Base-by-base conservation (phyloP, 768 basidiomycete species). In the Tulasnella sp. region DNA sequence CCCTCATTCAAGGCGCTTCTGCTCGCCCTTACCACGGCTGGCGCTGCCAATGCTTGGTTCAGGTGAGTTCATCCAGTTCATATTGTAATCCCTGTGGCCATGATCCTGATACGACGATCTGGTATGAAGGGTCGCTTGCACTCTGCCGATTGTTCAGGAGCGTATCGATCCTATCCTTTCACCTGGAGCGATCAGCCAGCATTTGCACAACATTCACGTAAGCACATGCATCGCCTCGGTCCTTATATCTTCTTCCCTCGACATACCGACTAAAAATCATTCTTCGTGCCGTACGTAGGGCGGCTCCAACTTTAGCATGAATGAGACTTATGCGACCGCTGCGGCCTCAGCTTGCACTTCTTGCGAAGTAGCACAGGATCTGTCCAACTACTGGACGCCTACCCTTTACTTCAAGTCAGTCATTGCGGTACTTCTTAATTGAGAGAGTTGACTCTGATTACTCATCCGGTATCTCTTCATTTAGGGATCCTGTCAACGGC, bases 381-480 rank as follows among this genome's bases (percentile, higher is more conserved):
- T 61, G 9, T 61, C 60, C n/a, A 46, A 34, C 34, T 61, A 61
- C 46, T 61, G 60, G 60, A 43, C 49, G 17, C 59, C 59, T 12
- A 60, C 44, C n/a, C 34, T 60, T 9, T 60, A 60, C 51, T 60
- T 60, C 59, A 51, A 60, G 46, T 48, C n/a, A 5, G 46, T 48
- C 19, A 7, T 43, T 19, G 12, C 42, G 19, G 19, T 43, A 12
- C 12, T 43, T 43, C 19, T 19, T 43, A 43, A 38, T 38, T 38
- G 5, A 15, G 7, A 38, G 34, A 38, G 7, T 38, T 38, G 5
- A 15, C 5, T 15, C 34, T 15, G 15, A 5, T 15, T 38, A 38
- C 15, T 38, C 15, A 38, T 15, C 34, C 5, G 7, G 15, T 38
- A 7, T 38, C 15, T 38, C 34, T 43, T n/a, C 27, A 21, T 48